phyloP scores from a whole-genome alignment of 306 rosid species.

The Corylus americana region DNA sequence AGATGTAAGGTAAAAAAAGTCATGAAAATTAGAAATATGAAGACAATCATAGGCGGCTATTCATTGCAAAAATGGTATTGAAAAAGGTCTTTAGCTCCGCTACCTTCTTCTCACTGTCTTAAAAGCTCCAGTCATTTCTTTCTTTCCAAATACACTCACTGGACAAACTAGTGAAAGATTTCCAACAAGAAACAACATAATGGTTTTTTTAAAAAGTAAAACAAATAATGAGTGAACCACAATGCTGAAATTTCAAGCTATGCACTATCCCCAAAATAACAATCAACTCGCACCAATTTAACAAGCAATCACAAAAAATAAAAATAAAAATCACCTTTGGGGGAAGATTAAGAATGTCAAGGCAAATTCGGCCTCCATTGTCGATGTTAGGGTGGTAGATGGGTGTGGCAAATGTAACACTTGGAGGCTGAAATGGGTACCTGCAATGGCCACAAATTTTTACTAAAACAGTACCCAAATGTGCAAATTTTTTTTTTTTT shows the following conservation, averaged over 20 bases:
- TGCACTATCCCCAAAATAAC: neutral
- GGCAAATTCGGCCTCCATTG: constrained; percentile 47
- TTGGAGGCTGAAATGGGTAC: constrained; percentile 49
- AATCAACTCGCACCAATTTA: neutral
- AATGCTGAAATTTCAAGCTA: neutral
- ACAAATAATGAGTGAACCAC: neutral
- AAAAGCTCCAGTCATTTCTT: too few relatives aligned
- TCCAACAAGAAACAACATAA: neutral
- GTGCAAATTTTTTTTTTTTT: neutral
- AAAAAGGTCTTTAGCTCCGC: too few relatives aligned
- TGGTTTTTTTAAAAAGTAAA: neutral
- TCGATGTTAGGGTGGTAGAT: constrained; percentile 51
- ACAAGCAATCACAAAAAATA: neutral
- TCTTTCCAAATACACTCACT: too few relatives aligned
- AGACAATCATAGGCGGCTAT: too few relatives aligned
- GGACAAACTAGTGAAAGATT: neutral
- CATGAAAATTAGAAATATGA: too few relatives aligned
- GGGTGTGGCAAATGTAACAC: constrained; percentile 42
- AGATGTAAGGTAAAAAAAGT: too few relatives aligned
- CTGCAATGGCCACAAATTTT: constrained; percentile 1
- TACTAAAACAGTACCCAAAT: neutral
- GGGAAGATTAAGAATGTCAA: constrained; percentile 49
- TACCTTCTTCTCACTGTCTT: too few relatives aligned
- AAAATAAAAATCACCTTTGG: constrained; percentile 31
- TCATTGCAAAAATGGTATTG: too few relatives aligned